These are phyloP conservation scores for Umbellularia californica DNA, from an alignment of 164 flowering plant species.

Conservation along the genomic window DNA sequence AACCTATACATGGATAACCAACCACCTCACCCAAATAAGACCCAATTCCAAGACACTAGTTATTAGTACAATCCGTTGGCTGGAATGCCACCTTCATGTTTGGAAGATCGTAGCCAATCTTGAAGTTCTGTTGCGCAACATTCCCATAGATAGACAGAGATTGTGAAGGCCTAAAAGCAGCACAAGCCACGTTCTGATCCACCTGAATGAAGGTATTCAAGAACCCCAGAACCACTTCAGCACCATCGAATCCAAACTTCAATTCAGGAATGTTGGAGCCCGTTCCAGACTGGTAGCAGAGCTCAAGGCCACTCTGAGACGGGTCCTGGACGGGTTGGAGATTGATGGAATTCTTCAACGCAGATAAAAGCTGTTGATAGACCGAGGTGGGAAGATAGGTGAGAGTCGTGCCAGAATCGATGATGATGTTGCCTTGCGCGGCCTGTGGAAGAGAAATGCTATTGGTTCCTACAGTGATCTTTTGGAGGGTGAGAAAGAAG, in stretches of 20 bases:
- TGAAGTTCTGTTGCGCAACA: slow-evolving; percentile 24
- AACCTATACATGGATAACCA: no score
- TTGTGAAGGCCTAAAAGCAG: slow-evolving; percentile 10
- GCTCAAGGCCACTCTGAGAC: background rate
- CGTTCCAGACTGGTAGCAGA: slow-evolving; percentile 17
- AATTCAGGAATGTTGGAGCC: slow-evolving; percentile 17
- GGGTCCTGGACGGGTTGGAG: background rate
- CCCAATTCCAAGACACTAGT: slow-evolving; percentile 1
- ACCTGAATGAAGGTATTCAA: slow-evolving; percentile 20
- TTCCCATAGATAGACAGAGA: slow-evolving; percentile 21
- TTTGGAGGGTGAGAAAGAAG: slow-evolving; percentile 42
- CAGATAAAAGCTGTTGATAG: slow-evolving; percentile 14
- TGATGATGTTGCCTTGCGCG: slow-evolving; percentile 42
- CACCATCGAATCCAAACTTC: slow-evolving; percentile 30
- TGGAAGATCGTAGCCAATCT: slow-evolving; percentile 27
- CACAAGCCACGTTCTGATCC: slow-evolving; percentile 14
- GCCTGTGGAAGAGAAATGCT: slow-evolving; percentile 1
- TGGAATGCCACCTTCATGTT: slow-evolving; percentile 25
- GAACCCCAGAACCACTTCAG: slow-evolving; percentile 22
- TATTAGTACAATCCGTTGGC: slow-evolving; percentile 23
- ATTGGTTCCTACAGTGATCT: slow-evolving; percentile 33
- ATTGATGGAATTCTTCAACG: slow-evolving; percentile 4
- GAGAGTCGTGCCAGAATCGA: slow-evolving; percentile 62
- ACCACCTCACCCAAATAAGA: no score
- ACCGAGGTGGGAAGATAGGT: slow-evolving; percentile 22